Evolutionary conservation across 768 basidiomycete genomes (phyloP).

Genomic region (Omphalotus guepiniiformis): DNA sequence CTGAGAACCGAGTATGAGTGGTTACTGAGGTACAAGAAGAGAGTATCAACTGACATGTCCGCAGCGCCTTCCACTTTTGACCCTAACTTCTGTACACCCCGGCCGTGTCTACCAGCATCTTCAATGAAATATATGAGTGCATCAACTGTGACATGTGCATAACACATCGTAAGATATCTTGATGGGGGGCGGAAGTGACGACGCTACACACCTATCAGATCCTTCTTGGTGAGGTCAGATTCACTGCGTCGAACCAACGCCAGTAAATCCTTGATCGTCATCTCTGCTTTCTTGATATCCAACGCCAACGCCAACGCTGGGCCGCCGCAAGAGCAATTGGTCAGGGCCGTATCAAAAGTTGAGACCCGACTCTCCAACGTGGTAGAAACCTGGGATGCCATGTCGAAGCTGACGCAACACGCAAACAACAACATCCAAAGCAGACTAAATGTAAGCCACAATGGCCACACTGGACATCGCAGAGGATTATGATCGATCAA

Average conservation of each 20-base stretch:
- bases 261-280: constrained; percentile 67
- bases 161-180: no score
- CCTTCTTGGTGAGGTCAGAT: constrained; percentile 54
- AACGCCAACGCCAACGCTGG: no score
- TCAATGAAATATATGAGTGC: constrained; percentile 48
- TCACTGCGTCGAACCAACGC: constrained; percentile 60
- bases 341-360: no score
- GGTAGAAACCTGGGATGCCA: no score
- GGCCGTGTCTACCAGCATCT: constrained; percentile 57
- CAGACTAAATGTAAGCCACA: no score
- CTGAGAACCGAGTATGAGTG: constrained; percentile 28
- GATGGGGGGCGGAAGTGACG: no score
- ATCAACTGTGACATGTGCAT: constrained; percentile 27
- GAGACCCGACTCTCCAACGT: no score
- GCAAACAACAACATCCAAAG: no score
- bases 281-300: constrained; percentile 70
- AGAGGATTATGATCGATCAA: no score
- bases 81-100: constrained; percentile 56
- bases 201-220: constrained; percentile 34
- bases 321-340: no score
- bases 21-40: not conserved
- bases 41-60: constrained; percentile 49
- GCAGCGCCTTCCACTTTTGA: constrained; percentile 67
- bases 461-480: no score
- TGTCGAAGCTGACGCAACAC: no score